phyloP scores from a whole-genome alignment of 225 moss, liverwort and hornwort species.

The Rhytidiadelphus loreus region DNA sequence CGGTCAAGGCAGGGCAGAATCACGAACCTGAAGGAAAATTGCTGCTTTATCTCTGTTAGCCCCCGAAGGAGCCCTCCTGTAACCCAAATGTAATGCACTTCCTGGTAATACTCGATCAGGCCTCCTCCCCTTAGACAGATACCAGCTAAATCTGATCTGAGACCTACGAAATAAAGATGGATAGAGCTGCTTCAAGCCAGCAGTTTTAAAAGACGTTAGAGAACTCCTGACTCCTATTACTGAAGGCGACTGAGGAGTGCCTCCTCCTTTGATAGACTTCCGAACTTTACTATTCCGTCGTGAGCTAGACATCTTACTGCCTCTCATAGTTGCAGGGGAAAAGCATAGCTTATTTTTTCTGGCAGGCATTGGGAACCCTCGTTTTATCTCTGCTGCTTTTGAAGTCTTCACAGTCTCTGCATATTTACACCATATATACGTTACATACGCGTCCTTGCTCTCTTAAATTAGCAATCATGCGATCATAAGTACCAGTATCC shows the following conservation, averaged over 20 bases:
- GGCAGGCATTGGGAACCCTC: constrained; percentile 8
- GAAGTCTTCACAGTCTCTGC: background rate
- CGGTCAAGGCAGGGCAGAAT: background rate
- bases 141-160: constrained; percentile 7
- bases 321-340: background rate
- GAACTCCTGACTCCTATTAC: background rate
- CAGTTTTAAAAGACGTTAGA: background rate
- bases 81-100: constrained; percentile 3
- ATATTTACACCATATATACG: background rate
- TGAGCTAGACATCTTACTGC: background rate
- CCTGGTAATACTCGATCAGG: background rate
- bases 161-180: constrained; percentile 2
- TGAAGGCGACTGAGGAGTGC: background rate
- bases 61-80: constrained; percentile 1
- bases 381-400: background rate
- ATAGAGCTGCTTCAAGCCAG: constrained; percentile 8
- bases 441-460: background rate
- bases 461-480: background rate
- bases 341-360: background rate
- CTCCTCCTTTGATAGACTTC: background rate
- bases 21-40: constrained; percentile 23
- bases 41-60: constrained; percentile 12
- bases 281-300: background rate
- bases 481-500: background rate
- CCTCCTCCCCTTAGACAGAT: background rate